Conservation (phyloP, 345 rosid genomes). For the Eucalyptus camaldulensis region DNA sequence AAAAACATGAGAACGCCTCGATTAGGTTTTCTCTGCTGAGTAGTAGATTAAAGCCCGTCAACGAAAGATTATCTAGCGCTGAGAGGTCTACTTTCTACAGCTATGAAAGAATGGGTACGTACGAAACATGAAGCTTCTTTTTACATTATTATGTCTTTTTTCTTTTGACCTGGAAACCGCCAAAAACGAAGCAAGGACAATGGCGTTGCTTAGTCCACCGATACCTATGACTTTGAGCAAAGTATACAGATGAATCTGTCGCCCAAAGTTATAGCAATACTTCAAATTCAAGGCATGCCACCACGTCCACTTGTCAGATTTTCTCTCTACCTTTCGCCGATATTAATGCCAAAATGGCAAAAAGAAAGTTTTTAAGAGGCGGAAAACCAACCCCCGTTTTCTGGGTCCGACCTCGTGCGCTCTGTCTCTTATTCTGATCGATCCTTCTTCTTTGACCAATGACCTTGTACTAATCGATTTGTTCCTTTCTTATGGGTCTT, state of each 20-base stretch:
- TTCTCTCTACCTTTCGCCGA: neutral
- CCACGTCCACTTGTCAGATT: neutral
- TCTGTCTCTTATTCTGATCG: neutral
- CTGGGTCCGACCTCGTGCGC: neutral
- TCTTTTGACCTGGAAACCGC: neutral
- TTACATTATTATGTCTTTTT: neutral
- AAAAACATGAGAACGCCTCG: neutral
- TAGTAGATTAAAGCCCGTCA: neutral
- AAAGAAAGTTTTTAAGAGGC: neutral
- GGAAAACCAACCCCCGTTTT: neutral
- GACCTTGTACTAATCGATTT: neutral
- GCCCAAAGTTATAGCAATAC: neutral
- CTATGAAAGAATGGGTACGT: neutral
- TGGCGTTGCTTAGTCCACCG: neutral
- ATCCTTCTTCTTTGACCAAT: neutral
- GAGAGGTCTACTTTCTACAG: neutral
- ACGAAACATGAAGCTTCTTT: neutral
- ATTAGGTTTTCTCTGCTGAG: neutral
- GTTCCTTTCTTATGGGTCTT: neutral
- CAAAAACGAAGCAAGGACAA: neutral
- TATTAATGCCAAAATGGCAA: neutral
- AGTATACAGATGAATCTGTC: neutral
- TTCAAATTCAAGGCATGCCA: neutral
- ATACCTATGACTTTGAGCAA: neutral
- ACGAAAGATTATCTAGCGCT: neutral